Evolutionary conservation across 2,329 filamentous ascomycete genomes (phyloP).

Genomic region (Elsinoe fawcettii): DNA sequence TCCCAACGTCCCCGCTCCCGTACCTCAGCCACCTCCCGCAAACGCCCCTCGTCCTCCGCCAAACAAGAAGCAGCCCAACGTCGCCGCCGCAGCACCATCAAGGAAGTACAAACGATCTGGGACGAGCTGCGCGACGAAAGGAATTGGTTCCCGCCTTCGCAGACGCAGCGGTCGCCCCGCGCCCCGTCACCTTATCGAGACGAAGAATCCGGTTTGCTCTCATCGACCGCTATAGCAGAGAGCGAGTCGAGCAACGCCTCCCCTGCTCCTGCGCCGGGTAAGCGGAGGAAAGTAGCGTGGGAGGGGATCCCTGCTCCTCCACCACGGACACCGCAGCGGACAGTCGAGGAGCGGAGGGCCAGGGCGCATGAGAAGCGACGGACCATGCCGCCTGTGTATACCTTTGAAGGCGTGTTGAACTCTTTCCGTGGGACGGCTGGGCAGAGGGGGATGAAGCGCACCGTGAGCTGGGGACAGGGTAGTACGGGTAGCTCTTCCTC

Average conservation of each 20-base stretch:
- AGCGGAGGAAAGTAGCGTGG: background rate
- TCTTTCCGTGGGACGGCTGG: background rate
- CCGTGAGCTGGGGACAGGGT: constrained; percentile 5
- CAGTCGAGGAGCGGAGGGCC: background rate
- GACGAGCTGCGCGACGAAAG: constrained; percentile 66
- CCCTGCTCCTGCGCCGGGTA: background rate
- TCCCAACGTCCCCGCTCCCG: constrained; percentile 18
- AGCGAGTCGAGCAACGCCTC: background rate
- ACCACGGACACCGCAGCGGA: background rate
- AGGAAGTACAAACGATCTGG: constrained; percentile 75
- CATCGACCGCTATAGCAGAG: background rate
- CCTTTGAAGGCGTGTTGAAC: background rate
- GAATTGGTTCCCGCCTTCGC: constrained; percentile 31
- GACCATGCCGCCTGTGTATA: constrained; percentile 1
- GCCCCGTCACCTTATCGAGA: background rate
- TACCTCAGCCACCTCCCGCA: background rate
- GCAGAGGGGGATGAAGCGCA: background rate
- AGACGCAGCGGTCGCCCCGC: background rate
- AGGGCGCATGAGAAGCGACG: background rate
- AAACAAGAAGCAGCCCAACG: constrained; percentile 22
- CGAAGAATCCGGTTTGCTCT: background rate
- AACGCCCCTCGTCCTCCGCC: background rate
- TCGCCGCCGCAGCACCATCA: constrained; percentile 36
- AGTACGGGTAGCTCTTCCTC: background rate
- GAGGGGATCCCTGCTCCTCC: background rate